Base-by-base conservation (phyloP, 768 basidiomycete species). In the Leccinum olivaceopallidum region DNA sequence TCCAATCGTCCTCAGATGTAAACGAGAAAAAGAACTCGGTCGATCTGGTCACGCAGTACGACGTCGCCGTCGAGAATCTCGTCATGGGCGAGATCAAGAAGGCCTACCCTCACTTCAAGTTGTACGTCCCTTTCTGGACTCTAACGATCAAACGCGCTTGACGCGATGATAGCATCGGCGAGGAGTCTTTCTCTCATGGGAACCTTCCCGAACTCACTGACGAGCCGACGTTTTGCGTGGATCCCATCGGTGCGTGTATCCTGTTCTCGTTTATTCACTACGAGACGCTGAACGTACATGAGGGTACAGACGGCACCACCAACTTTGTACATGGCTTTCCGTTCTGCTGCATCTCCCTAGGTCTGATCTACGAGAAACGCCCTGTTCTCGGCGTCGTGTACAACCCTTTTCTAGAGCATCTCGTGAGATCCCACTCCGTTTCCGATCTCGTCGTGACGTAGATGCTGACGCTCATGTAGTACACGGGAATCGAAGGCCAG, bases 11-110 rank as follows among this genome's bases (percentile, higher is more conserved):
- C 18, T 78, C 82, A 0, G 78, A 81, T 66, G 79, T 90, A 37
- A 83, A 83, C 63, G 88, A 91, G 79, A 98, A 97, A 83, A 93
- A 92, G 77, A 97, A 95, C 70, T 85, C 94, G 3, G 94, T 95
- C 22, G 95, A 97, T 76, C 79, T 98, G 34, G 95, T 98, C 26
- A 98, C 95, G 0, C 90, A 95, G 76, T 97, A 92, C 68, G 95
- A 98, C 73, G 88, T 95, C 39, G 85, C 82, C 50, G 95, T 97
- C 12, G 95, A 97, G 74, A 87, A 91, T 61, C 78, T 94, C 51
- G 92, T 97, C 55, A 87, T 86, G 75, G 69, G 79, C 30, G 83
- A 87, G 69, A 83, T 96, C 57, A 77, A 78, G 32, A 73, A 75
- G 26, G 79, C 77, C 55, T 95, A 91, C 72, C 93, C 94, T 0